Evolutionary conservation across 805 yeast species (phyloP).

Genomic region (Wickerhamiella shivajii): DNA sequence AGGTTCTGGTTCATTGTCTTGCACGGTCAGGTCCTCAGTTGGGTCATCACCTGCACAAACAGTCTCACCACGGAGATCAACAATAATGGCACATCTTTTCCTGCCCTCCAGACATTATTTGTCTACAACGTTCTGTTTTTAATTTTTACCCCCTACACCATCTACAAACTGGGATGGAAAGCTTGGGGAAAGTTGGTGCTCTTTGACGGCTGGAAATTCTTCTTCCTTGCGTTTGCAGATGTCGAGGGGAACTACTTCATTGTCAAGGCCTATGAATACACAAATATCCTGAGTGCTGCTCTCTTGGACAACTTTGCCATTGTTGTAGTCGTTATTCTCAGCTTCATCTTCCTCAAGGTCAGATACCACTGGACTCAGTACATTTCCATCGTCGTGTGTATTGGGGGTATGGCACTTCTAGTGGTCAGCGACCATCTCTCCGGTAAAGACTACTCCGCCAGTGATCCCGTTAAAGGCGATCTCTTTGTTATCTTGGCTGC

Average conservation of each 20-base stretch:
- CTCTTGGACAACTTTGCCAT: constrained; percentile 33
- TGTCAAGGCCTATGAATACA: constrained; percentile 31
- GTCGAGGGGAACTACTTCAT: constrained; percentile 35
- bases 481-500: constrained; percentile 32
- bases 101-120: constrained; percentile 32
- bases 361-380: constrained; percentile 34
- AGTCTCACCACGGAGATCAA: constrained; percentile 30
- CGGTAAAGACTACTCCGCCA: constrained; percentile 29
- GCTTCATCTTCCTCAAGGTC: constrained; percentile 30
- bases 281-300: constrained; percentile 31
- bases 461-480: constrained; percentile 30
- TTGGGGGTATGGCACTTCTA: constrained; percentile 31
- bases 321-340: constrained; percentile 30
- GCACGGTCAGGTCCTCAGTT: constrained; percentile 30
- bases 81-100: constrained; percentile 27
- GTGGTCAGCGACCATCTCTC: constrained; percentile 29
- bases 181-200: constrained; percentile 22
- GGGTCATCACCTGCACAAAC: constrained; percentile 30
- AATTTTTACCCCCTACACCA: constrained; percentile 28
- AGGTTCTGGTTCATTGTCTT: constrained; percentile 30
- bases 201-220: constrained; percentile 31
- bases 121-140: constrained; percentile 27
- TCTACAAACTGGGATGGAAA: constrained; percentile 28
- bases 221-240: constrained; percentile 30
- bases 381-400: constrained; percentile 27